Conservation (phyloP, 2,329 filamentous ascomycete genomes). For the Alternaria gansuensis region DNA sequence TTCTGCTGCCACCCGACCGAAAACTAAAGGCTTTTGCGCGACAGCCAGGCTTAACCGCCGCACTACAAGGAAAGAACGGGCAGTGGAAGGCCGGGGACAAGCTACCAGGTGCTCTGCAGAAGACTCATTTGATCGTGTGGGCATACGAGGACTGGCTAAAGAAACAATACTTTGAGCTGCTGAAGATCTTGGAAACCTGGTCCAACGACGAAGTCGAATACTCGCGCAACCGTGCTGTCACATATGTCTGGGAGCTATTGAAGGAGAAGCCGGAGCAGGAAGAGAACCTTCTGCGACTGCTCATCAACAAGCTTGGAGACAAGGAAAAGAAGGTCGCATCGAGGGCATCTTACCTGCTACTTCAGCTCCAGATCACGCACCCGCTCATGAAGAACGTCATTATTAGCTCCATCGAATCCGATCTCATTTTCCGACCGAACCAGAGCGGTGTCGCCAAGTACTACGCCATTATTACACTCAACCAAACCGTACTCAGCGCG, state of each 20-base stretch:
- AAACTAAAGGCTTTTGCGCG: constrained; percentile 80
- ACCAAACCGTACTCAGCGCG: constrained; percentile 89
- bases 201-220: constrained; percentile 96
- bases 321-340: constrained; percentile 95
- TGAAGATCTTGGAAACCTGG: constrained; percentile 91
- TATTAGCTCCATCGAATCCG: constrained; percentile 83
- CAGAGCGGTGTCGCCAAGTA: constrained; percentile 92
- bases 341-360: constrained; percentile 87
- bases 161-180: constrained; percentile 88
- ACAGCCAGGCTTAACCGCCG: constrained; percentile 78
- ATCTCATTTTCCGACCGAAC: constrained; percentile 84
- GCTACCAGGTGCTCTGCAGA: constrained; percentile 76
- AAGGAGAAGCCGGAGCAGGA: constrained; percentile 98
- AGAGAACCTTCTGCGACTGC: constrained; percentile 85
- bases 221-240: constrained; percentile 84
- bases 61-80: constrained; percentile 69
- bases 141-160: constrained; percentile 96
- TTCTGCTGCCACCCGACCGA: constrained; percentile 81
- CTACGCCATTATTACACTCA: constrained; percentile 94
- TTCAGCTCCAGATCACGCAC: constrained; percentile 88
- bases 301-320: constrained; percentile 97
- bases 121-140: constrained; percentile 85
- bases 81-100: constrained; percentile 74
- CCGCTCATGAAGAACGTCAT: constrained; percentile 94
- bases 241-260: constrained; percentile 88